Base-by-base conservation (phyloP, 768 basidiomycete genomes). In the Hortiboletus campestris region DNA sequence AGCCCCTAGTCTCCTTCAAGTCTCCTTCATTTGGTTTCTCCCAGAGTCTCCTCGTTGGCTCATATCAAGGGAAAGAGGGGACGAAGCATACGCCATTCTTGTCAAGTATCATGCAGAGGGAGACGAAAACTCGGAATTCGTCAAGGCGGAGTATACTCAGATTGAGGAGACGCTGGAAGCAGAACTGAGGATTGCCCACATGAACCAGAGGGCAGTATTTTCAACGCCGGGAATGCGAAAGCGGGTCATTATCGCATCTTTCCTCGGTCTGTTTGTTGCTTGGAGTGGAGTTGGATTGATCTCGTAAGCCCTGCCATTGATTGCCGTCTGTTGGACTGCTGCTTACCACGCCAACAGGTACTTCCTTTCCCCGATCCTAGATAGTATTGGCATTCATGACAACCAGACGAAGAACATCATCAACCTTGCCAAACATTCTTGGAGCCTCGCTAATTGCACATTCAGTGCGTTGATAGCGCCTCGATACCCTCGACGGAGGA, bases 11-110 rank as follows among this genome's bases (percentile, higher is more conserved):
- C 34, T 75, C 16, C 67, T 85, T 28, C 85, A 86, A 57, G 62
- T 47, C 19, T 39, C 36, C 74, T 85, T 25, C 25, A 25, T 25
- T 25, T 25, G 25, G 25, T 25, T 25, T 25, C 25, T 25, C 25
- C 25, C 25, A 8, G 84, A 86, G 62, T 83, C 82, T 6, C 84
- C 84, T 12, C 77, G 82, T 45, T 85, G 83, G 83, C 74, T 85
- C 3, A 73, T 85, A 39, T 78, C 81, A 3, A 79, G 78, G 46
- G 83, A 83, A 25, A 77, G 83, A 17, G 68, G 67, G 1, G 72
- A 74, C 1, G 80, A 84, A 55, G 83, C 82, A 0, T 67, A 69
- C 52, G 71, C 65, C 1, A 74, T 81, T 39, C 72, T 85, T 28
- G 76, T 70, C 19, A 82, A 80, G 55, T 25, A 25, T 25, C 25